Evolutionary conservation across 1,139 yeast genomes (phyloP).

Genomic region (Hemisphaericaspora xylanilytica): DNA sequence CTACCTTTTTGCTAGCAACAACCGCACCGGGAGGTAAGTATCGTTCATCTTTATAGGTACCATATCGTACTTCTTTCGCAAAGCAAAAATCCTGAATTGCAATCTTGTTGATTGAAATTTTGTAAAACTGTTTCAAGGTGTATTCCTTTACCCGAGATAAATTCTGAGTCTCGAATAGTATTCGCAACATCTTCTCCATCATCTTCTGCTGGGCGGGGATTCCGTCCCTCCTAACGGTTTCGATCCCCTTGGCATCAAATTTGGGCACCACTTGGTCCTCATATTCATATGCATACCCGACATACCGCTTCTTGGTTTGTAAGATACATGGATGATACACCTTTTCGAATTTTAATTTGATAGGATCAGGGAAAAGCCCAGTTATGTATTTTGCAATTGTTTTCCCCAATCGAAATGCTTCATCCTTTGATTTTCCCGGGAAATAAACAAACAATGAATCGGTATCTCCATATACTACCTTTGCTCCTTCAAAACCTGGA

Average conservation of each 20-base stretch:
- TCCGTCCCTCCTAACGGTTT: conserved; percentile 91
- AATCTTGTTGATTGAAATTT: conserved; percentile 59
- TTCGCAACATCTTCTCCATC: conserved; percentile 64
- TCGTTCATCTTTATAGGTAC: conserved; percentile 70
- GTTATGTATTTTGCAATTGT: conserved; percentile 68
- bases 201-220: conserved; percentile 89
- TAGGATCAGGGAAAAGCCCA: conserved; percentile 72
- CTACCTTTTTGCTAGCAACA: conserved; percentile 61
- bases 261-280: conserved; percentile 54
- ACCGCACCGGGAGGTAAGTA: conserved; percentile 91
- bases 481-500: conserved; percentile 71
- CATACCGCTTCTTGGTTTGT: conserved; percentile 85
- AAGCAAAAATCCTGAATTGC: conserved; percentile 83
- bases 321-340: conserved; percentile 86
- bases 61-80: conserved; percentile 85
- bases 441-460: conserved; percentile 88
- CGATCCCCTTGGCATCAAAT: conserved; percentile 96
- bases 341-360: conserved; percentile 83
- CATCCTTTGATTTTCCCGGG: conserved; percentile 74
- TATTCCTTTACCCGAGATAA: conserved; percentile 67
- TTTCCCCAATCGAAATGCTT: conserved; percentile 75
- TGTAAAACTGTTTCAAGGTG: conserved; percentile 61
- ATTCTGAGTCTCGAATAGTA: conserved; percentile 71
- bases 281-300: conserved; percentile 72
- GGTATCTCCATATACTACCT: conserved; percentile 95